A percentile compares a stretch with the other conserved stretches of the same genome.
phyloP scores from a whole-genome alignment of 305 asterid genomes.

The Fraxinus platypoda region DNA sequence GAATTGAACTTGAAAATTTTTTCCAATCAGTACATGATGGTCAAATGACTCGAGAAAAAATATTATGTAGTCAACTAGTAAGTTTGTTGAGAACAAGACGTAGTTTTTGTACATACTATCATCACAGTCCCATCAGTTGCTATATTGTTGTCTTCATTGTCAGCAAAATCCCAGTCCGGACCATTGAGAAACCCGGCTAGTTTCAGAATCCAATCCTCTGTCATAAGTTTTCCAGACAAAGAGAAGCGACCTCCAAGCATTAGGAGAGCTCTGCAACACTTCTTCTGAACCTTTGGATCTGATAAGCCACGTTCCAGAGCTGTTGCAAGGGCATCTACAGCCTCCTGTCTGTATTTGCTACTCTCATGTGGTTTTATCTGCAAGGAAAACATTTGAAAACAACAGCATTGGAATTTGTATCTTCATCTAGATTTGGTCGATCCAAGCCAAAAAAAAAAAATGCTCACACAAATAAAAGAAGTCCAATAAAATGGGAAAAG shows the following conservation, averaged over 20 bases:
- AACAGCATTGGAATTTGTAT: background rate
- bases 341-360: constrained; percentile 47
- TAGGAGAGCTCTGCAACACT: constrained; percentile 69
- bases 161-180: constrained; percentile 49
- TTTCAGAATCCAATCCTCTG: constrained; percentile 79
- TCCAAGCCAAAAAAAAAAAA: background rate
- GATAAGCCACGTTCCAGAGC: constrained; percentile 55
- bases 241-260: constrained; percentile 75
- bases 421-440: background rate
- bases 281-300: constrained; percentile 38
- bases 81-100: background rate
- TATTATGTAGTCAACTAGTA: background rate
- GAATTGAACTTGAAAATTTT: constrained; percentile 22
- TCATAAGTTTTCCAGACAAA: constrained; percentile 71
- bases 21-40: background rate
- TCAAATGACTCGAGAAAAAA: background rate
- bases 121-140: constrained; percentile 26
- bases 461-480: background rate
- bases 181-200: constrained; percentile 68
- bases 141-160: constrained; percentile 26
- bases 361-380: constrained; percentile 45
- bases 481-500: background rate
- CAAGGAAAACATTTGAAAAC: constrained; percentile 17
- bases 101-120: constrained; percentile 27
- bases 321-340: constrained; percentile 55